These are phyloP conservation scores for Scheffersomyces titani DNA, from an alignment of 1,139 yeast species.

Conservation along the genomic window DNA sequence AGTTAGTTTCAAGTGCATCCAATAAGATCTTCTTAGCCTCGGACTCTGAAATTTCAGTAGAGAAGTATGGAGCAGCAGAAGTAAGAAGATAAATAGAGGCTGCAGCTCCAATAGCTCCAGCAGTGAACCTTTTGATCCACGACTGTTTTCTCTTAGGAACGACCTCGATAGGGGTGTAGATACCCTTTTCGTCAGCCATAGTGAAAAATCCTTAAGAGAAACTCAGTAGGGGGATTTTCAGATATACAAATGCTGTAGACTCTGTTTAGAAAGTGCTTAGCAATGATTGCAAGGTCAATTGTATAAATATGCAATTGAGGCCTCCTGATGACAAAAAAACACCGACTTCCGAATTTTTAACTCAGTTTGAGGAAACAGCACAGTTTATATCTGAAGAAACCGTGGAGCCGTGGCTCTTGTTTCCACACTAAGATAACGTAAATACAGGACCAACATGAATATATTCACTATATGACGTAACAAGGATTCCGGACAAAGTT, in stretches of 20 bases:
- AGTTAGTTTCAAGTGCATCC: constrained; percentile 23
- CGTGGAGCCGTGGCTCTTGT: neutral
- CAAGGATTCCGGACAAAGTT: no score
- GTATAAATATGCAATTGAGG: neutral
- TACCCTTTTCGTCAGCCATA: neutral
- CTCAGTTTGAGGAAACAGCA: neutral
- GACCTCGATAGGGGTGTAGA: neutral
- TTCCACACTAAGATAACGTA: neutral
- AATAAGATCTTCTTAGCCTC: constrained; percentile 11
- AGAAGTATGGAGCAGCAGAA: neutral
- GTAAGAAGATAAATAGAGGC: neutral
- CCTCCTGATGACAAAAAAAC: neutral
- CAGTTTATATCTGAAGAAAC: neutral
- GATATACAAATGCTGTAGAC: neutral
- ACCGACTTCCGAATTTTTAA: neutral
- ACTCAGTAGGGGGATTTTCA: neutral
- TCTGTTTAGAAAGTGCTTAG: neutral
- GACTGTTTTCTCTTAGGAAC: neutral
- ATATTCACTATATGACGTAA: no score
- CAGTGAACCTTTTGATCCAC: neutral
- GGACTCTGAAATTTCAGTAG: neutral
- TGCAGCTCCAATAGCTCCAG: neutral
- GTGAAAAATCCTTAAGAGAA: neutral
- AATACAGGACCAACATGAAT: neutral
- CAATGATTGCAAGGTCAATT: neutral